Percentiles rank a stretch among this genome's conserved stretches.
Evolutionary conservation across 192 early-diverging fungal species (phyloP).

Genomic region (Jimgerdemannia flammicorona): DNA sequence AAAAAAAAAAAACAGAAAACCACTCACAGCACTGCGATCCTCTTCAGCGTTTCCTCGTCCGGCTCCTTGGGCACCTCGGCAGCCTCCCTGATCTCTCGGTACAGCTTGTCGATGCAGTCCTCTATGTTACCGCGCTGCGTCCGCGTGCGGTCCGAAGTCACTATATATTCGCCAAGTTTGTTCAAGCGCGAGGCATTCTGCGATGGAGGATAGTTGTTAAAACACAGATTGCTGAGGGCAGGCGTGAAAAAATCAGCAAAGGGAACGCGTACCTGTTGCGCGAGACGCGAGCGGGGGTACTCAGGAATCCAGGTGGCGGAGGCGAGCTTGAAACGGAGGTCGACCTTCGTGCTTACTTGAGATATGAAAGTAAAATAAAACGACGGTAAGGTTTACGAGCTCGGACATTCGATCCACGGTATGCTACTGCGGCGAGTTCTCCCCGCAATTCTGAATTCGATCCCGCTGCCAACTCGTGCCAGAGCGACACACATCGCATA

Average conservation of each 20-base stretch:
- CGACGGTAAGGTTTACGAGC: not conserved
- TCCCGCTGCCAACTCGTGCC: too few relatives aligned
- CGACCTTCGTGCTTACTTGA: slow-evolving; percentile 80
- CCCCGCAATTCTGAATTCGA: too few relatives aligned
- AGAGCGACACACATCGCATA: not conserved
- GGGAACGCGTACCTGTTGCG: slow-evolving; percentile 33
- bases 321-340: slow-evolving; percentile 67
- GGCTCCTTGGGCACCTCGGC: slow-evolving; percentile 66
- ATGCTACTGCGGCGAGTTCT: too few relatives aligned
- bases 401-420: not conserved
- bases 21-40: slow-evolving; percentile 58
- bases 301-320: slow-evolving; percentile 72
- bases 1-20: not conserved
- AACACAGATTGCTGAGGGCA: not conserved
- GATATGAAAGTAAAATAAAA: not conserved
- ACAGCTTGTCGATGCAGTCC: slow-evolving; percentile 74
- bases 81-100: slow-evolving; percentile 52
- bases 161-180: slow-evolving; percentile 66
- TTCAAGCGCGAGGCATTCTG: slow-evolving; percentile 41
- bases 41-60: slow-evolving; percentile 53
- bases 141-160: slow-evolving; percentile 73
- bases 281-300: slow-evolving; percentile 59
- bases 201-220: slow-evolving; percentile 5
- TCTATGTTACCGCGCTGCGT: slow-evolving; percentile 76
- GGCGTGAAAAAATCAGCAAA: slow-evolving; percentile 1